Conservation (phyloP, 192 early-diverging fungal genomes). For the Backusella parvicylindrica region DNA sequence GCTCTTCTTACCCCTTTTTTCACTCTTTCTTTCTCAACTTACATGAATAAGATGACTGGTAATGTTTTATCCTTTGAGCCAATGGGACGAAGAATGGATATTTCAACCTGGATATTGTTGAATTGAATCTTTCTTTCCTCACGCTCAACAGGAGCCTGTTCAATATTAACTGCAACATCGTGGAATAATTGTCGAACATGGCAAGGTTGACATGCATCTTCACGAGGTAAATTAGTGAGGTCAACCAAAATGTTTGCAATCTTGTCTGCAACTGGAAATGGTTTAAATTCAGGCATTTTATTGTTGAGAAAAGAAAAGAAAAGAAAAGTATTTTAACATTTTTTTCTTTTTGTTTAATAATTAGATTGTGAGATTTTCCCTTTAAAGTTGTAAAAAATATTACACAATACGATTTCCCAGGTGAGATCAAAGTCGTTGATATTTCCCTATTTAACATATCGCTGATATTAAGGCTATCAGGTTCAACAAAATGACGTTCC, state of each 20-base stretch:
- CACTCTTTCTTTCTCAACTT: neutral
- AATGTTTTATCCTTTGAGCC: constrained; percentile 2
- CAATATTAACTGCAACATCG: neutral
- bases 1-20: neutral
- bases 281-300: neutral
- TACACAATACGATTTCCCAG: neutral
- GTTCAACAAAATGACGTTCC: no score
- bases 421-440: no score
- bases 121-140: constrained; percentile 9
- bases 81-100: constrained; percentile 8
- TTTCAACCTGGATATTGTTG: constrained; percentile 2
- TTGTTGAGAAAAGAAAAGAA: neutral
- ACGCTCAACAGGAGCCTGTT: constrained; percentile 2
- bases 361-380: neutral
- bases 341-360: neutral
- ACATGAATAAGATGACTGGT: constrained; percentile 10
- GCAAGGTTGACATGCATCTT: constrained; percentile 1
- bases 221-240: neutral
- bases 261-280: neutral
- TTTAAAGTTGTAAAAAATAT: neutral
- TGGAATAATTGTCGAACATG: neutral
- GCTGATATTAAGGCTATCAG: no score
- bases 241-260: neutral
- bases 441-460: no score
- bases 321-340: neutral